phyloP scores from a whole-genome alignment of 805 yeast species.

The Ogataea nakhonphanomensis region DNA sequence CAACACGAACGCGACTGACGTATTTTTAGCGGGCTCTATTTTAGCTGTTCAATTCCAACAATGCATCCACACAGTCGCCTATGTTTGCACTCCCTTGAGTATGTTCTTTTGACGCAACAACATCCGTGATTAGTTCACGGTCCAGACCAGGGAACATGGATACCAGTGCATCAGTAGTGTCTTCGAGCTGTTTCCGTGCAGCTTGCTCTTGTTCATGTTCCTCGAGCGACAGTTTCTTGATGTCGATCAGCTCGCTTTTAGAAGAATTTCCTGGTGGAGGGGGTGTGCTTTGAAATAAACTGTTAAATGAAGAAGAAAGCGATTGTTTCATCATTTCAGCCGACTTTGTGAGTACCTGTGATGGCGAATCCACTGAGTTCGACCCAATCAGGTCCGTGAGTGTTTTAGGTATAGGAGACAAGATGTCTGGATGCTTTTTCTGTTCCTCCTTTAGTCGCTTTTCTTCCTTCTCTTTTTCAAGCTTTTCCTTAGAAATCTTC shows the following conservation, averaged over 20 bases:
- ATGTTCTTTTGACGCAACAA: slow-evolving; percentile 51
- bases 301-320: slow-evolving; percentile 26
- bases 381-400: slow-evolving; percentile 25
- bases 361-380: slow-evolving; percentile 30
- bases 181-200: slow-evolving; percentile 41
- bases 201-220: slow-evolving; percentile 33
- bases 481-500: slow-evolving; percentile 39
- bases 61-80: slow-evolving; percentile 71
- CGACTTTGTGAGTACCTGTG: slow-evolving; percentile 34
- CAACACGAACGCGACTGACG: slow-evolving; percentile 5
- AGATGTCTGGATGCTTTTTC: slow-evolving; percentile 7
- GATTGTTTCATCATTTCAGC: slow-evolving; percentile 37
- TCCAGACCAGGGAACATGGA: slow-evolving; percentile 80
- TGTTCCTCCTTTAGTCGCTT: slow-evolving; percentile 14
- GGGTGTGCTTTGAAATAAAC: slow-evolving; percentile 19
- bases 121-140: slow-evolving; percentile 62
- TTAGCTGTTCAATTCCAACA: slow-evolving; percentile 32
- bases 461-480: slow-evolving; percentile 30
- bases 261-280: slow-evolving; percentile 14
- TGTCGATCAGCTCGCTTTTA: slow-evolving; percentile 23
- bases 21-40: neutral
- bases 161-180: slow-evolving; percentile 46
- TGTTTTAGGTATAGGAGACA: slow-evolving; percentile 27
- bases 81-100: slow-evolving; percentile 38
- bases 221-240: slow-evolving; percentile 30